Conservation (phyloP, 1,139 yeast species). For the Geotrichum candidum region DNA sequence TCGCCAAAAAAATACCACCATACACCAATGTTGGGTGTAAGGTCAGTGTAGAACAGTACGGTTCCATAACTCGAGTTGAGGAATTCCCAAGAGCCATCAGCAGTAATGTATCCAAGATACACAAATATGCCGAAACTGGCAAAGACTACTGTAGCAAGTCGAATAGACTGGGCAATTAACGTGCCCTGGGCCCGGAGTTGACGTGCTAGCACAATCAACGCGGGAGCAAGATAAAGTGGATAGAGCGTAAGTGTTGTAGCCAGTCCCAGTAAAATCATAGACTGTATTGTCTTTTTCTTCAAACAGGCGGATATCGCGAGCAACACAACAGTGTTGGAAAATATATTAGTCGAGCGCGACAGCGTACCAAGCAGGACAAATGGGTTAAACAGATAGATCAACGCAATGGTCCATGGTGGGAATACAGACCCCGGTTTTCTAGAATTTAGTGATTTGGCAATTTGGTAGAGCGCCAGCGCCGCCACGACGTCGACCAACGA, state of each 20-base stretch:
- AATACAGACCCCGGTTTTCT: slow-evolving; percentile 14
- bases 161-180: slow-evolving; percentile 13
- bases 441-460: slow-evolving; percentile 38
- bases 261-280: slow-evolving; percentile 53
- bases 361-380: slow-evolving; percentile 60
- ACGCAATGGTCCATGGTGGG: slow-evolving; percentile 33
- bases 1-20: slow-evolving; percentile 99
- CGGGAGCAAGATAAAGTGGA: slow-evolving; percentile 42
- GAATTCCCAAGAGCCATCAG: slow-evolving; percentile 47
- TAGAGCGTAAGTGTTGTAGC: slow-evolving; percentile 63
- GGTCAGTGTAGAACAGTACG: slow-evolving; percentile 55
- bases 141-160: slow-evolving; percentile 21
- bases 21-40: slow-evolving; percentile 79
- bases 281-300: slow-evolving; percentile 39
- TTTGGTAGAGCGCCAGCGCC: slow-evolving; percentile 41
- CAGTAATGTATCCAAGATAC: slow-evolving; percentile 39
- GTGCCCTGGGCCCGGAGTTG: slow-evolving; percentile 8
- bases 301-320: slow-evolving; percentile 46
- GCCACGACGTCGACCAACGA: slow-evolving; percentile 40
- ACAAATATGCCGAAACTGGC: slow-evolving; percentile 35
- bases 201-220: slow-evolving; percentile 19
- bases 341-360: slow-evolving; percentile 60
- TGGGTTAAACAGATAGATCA: slow-evolving; percentile 77
- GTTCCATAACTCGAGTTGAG: slow-evolving; percentile 58
- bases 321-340: slow-evolving; percentile 54